phyloP scores from a whole-genome alignment of 805 yeast species.

The Barnettozyma wickerhamii region DNA sequence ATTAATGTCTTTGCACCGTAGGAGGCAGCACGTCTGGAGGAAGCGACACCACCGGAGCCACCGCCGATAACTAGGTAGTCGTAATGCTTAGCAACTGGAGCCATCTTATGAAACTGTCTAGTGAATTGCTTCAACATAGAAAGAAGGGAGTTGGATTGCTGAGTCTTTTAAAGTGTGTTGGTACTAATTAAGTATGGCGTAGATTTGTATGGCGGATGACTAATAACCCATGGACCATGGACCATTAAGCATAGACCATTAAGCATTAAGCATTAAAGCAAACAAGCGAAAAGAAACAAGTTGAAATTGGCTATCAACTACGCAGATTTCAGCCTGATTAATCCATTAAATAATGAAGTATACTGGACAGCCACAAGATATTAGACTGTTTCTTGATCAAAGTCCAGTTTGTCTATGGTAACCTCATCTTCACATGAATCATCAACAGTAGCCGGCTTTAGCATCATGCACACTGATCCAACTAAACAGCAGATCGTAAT shows the following conservation, averaged over 20 bases:
- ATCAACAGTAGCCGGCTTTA: not conserved
- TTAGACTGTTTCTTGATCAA: not conserved
- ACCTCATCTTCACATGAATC: not conserved
- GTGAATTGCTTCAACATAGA: conserved; percentile 10
- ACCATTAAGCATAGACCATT: too few relatives aligned
- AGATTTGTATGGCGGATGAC: too few relatives aligned
- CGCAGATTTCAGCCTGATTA: too few relatives aligned
- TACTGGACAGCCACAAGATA: not conserved
- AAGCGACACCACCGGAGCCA: conserved; percentile 99
- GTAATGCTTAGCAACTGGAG: conserved; percentile 59
- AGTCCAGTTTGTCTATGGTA: too few relatives aligned
- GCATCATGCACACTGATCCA: conserved; percentile 8
- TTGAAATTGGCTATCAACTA: too few relatives aligned
- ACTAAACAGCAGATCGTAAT: conserved; percentile 5
- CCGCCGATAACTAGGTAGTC: conserved; percentile 97
- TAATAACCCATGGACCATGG: too few relatives aligned
- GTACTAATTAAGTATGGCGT: too few relatives aligned
- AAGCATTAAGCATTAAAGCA: too few relatives aligned
- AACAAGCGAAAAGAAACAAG: too few relatives aligned
- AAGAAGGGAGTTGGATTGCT: not conserved
- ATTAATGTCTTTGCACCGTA: conserved; percentile 86
- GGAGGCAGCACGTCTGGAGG: conserved; percentile 92
- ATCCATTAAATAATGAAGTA: not conserved
- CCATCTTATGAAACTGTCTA: conserved; percentile 38
- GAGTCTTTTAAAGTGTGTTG: too few relatives aligned